These are phyloP conservation scores for Trichocladium antarcticum DNA, from an alignment of 495 filamentous ascomycete species.

Conservation along the genomic window DNA sequence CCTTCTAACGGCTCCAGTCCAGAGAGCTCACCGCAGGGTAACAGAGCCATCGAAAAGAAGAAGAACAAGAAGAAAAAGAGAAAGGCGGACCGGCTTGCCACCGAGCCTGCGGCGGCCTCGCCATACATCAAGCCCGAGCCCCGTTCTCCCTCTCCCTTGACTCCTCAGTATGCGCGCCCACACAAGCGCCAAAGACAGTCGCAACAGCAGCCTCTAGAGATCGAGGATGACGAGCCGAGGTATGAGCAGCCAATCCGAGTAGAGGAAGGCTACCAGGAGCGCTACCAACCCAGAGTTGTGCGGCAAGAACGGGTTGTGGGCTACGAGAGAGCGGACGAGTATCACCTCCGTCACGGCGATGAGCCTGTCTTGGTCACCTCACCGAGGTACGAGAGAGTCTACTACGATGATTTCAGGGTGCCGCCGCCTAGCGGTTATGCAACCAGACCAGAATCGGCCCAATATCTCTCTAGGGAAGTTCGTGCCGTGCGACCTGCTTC, in stretches of 20 bases:
- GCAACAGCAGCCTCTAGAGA: slow-evolving; percentile 32
- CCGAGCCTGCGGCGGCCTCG: slow-evolving; percentile 28
- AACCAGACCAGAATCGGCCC: slow-evolving; percentile 17
- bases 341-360: slow-evolving; percentile 12
- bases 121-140: slow-evolving; percentile 81
- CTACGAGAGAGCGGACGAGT: slow-evolving; percentile 19
- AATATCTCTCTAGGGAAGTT: slow-evolving; percentile 33
- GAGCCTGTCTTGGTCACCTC: slow-evolving; percentile 16
- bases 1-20: slow-evolving; percentile 34
- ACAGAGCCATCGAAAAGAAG: slow-evolving; percentile 28
- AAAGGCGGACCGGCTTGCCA: slow-evolving; percentile 34
- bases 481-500: slow-evolving; percentile 48
- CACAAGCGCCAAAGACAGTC: slow-evolving; percentile 43
- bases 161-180: slow-evolving; percentile 40
- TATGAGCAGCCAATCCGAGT: slow-evolving; percentile 20
- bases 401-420: slow-evolving; percentile 29
- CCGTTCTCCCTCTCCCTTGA: slow-evolving; percentile 65
- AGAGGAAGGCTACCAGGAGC: slow-evolving; percentile 20
- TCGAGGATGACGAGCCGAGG: slow-evolving; percentile 35
- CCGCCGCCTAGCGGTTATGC: slow-evolving; percentile 24
- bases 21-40: slow-evolving; percentile 41
- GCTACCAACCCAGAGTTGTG: slow-evolving; percentile 13
- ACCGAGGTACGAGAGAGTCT: slow-evolving; percentile 29
- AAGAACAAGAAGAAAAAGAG: slow-evolving; percentile 44
- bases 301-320: slow-evolving; percentile 21